Conservation (phyloP, 768 basidiomycete species). For the Phlegmacium glaucopus region DNA sequence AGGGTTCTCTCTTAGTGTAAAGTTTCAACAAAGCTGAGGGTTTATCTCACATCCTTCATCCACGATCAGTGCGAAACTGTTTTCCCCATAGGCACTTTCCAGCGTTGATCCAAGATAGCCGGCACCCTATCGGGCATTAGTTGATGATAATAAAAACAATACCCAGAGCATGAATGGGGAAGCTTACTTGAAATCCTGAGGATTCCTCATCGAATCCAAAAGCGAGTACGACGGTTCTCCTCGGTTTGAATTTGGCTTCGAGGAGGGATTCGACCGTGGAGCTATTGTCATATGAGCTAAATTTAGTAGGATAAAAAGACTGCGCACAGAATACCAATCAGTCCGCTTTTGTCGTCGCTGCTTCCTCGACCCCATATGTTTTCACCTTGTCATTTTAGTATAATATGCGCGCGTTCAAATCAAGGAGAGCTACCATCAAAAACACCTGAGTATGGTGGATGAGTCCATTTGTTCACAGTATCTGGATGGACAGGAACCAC, state of each 20-base stretch:
- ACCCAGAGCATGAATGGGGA: not conserved
- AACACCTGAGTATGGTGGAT: slow-evolving; percentile 62
- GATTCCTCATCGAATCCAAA: slow-evolving; percentile 81
- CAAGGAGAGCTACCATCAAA: slow-evolving; percentile 44
- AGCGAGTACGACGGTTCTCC: slow-evolving; percentile 56
- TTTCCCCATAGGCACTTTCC: slow-evolving; percentile 58
- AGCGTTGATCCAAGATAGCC: slow-evolving; percentile 44
- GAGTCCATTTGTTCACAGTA: slow-evolving; percentile 53
- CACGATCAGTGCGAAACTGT: slow-evolving; percentile 74
- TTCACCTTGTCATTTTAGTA: slow-evolving; percentile 24
- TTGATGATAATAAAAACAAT: not conserved
- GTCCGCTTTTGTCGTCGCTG: slow-evolving; percentile 72
- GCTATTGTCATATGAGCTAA: slow-evolving; percentile 29
- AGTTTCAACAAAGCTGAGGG: not conserved
- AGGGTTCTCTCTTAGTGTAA: not conserved
- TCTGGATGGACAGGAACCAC: slow-evolving; percentile 64
- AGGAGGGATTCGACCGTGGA: slow-evolving; percentile 62
- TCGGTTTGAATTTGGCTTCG: slow-evolving; percentile 59
- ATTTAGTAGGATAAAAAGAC: not conserved
- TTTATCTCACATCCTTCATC: slow-evolving; percentile 78
- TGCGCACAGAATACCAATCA: slow-evolving; percentile 61
- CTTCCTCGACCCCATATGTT: slow-evolving; percentile 77
- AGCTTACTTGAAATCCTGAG: slow-evolving; percentile 42
- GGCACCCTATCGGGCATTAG: too few relatives aligned
- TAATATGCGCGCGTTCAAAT: not conserved